Conservation (phyloP, 2,329 filamentous ascomycete genomes). For the Penicillium sp. region DNA sequence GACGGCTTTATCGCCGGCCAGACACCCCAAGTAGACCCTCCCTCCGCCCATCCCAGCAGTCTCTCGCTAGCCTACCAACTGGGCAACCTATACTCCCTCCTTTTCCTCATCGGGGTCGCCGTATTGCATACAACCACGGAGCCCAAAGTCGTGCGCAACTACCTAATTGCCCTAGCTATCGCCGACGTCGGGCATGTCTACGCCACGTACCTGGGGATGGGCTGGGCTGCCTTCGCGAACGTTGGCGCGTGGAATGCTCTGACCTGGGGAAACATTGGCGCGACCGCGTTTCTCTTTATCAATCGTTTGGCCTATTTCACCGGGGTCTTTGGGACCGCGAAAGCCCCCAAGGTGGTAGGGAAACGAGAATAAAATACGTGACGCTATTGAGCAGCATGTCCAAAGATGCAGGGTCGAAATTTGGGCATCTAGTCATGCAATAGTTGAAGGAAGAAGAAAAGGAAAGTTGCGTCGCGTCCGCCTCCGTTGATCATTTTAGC, state of each 20-base stretch:
- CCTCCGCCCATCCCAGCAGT: slow-evolving; percentile 38
- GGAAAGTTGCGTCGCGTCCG: background rate
- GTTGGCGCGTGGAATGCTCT: slow-evolving; percentile 66
- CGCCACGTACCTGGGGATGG: slow-evolving; percentile 62
- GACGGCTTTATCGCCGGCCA: slow-evolving; percentile 67
- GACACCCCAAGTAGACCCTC: slow-evolving; percentile 45
- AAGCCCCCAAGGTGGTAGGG: slow-evolving; percentile 20
- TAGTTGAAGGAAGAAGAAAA: background rate
- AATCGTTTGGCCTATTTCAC: slow-evolving; percentile 60
- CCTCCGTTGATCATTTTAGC: background rate
- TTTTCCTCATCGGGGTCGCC: slow-evolving; percentile 64
- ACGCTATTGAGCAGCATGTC: background rate
- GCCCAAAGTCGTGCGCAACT: slow-evolving; percentile 65
- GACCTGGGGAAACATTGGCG: slow-evolving; percentile 72
- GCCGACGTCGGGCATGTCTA: slow-evolving; percentile 70
- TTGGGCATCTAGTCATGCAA: background rate
- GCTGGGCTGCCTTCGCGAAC: slow-evolving; percentile 55
- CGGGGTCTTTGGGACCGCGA: slow-evolving; percentile 58
- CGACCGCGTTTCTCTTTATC: slow-evolving; percentile 61
- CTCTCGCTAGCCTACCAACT: slow-evolving; percentile 66
- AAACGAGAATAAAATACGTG: slow-evolving; percentile 43
- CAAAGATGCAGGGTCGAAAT: background rate
- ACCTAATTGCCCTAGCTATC: slow-evolving; percentile 64
- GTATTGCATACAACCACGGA: slow-evolving; percentile 67
- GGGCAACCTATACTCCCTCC: slow-evolving; percentile 68